Base-by-base conservation (phyloP, 768 basidiomycete species). In the Paxillus rubicundulus region DNA sequence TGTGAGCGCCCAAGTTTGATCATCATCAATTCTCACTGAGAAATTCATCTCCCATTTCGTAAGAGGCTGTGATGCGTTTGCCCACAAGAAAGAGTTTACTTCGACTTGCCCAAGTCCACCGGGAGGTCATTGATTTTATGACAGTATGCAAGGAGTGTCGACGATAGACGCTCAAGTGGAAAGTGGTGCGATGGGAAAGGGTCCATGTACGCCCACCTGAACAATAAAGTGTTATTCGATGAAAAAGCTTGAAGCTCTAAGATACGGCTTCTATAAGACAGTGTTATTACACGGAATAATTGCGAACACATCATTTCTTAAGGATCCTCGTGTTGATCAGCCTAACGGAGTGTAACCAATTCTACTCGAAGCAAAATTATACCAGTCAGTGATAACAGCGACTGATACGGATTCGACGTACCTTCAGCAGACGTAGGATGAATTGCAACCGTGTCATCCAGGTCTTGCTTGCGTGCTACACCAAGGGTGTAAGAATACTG, bases 361-460 rank as follows among this genome's bases (percentile, higher is more conserved):
- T 84, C 82, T 84, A 57, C 41, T 9, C 58, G 18, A 46, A 49
- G 49, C 28, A 33, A 48, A 28, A 9, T 36, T 33, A 2, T 20
- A 51, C 70, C 45, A 70, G 52, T 54, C 50, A 52, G 39, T 33
- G 14, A 33, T 47, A 2, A 41, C 49, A 42, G 27, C 36, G 32
- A 16, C 9, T 38, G 30, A 45, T 24, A 40, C n/a, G 13, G 28
- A 17, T n/a, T 27, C 27, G 45, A 71, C 80, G 34, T 58, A 89
- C 88, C 89, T 76, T 91, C 89, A 37, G 78, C 86, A 13, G 86
- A 89, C 2, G 90, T 92, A 36, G 92, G 92, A 70, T 95, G 93
- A 56, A 96, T 96, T 10, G 93, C 93, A 28, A 95, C 89, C 2
- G 89, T 92, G 61, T 90, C 82, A 61, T 94, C 93, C 45, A 96